phyloP scores from a whole-genome alignment of 352 stramenopile genomes.

The Phytophthora hibernalis region DNA sequence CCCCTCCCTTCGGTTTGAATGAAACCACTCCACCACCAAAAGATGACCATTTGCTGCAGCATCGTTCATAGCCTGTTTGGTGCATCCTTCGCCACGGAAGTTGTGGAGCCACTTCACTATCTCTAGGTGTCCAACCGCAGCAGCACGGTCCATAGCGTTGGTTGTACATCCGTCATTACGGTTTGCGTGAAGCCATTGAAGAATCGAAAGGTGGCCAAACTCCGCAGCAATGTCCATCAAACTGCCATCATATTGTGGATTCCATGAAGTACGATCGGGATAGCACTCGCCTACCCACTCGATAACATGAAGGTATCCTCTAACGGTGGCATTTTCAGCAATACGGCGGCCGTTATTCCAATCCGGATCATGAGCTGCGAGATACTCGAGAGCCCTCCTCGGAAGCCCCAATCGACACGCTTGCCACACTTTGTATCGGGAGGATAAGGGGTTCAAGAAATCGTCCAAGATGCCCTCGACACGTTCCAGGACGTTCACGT shows the following conservation, averaged over 20 bases:
- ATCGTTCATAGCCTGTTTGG: conserved; percentile 26
- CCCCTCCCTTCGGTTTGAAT: conserved; percentile 12
- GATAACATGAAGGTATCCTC: conserved; percentile 20
- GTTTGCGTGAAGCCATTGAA: conserved; percentile 27
- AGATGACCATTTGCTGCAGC: conserved; percentile 20
- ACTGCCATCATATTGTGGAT: not conserved
- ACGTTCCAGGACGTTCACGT: not conserved
- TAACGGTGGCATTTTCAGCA: conserved; percentile 13
- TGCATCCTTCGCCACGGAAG: conserved; percentile 19
- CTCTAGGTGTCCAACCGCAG: conserved; percentile 20
- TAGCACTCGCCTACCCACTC: conserved; percentile 22
- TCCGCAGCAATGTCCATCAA: conserved; percentile 30
- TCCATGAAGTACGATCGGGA: conserved; percentile 21
- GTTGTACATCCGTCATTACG: conserved; percentile 21
- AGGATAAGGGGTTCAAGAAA: conserved; percentile 20
- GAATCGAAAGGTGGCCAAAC: conserved; percentile 16
- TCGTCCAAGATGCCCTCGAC: conserved; percentile 9
- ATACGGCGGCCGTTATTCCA: conserved; percentile 17
- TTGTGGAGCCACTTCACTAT: conserved; percentile 17
- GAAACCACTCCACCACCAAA: conserved; percentile 23
- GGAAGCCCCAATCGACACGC: conserved; percentile 9
- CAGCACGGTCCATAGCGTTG: conserved; percentile 22
- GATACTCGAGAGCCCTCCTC: conserved; percentile 14
- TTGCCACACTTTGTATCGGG: conserved; percentile 11
- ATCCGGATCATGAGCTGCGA: conserved; percentile 24